phyloP scores from a whole-genome alignment of 257 asterid genomes.

The Ophiorrhiza pumila region DNA sequence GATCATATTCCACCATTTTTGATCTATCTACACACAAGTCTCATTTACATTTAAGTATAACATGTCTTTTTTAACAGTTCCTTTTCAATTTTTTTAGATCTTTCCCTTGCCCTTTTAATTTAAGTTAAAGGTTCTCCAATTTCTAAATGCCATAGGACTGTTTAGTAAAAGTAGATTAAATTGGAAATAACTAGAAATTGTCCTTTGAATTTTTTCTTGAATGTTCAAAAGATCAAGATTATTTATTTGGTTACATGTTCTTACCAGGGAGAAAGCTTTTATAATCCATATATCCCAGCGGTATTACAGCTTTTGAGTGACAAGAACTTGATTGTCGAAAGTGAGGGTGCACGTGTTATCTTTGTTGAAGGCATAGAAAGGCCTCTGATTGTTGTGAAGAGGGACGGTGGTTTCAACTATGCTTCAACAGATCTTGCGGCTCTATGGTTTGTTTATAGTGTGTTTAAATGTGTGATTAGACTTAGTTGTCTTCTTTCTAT shows the following conservation, averaged over 20 bases:
- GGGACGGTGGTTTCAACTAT: conserved; percentile 91
- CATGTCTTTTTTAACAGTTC: too few relatives aligned
- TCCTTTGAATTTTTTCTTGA: neutral
- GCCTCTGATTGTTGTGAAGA: conserved; percentile 91
- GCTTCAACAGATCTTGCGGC: conserved; percentile 96
- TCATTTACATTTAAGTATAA: too few relatives aligned
- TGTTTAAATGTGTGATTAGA: conserved; percentile 3
- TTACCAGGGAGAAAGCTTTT: conserved; percentile 91
- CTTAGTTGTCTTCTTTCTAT: conserved; percentile 1
- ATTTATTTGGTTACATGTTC: conserved; percentile 1
- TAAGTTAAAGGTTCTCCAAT: too few relatives aligned
- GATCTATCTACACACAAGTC: too few relatives aligned
- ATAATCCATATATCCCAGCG: conserved; percentile 74
- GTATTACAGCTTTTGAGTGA: conserved; percentile 52
- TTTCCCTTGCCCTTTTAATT: too few relatives aligned
- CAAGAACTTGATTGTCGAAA: conserved; percentile 72
- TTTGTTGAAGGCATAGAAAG: conserved; percentile 71
- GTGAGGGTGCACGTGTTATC: conserved; percentile 95
- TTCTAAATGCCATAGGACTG: too few relatives aligned
- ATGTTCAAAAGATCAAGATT: neutral
- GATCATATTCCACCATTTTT: too few relatives aligned
- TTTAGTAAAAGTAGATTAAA: too few relatives aligned
- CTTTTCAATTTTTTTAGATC: too few relatives aligned
- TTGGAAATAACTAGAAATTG: neutral
- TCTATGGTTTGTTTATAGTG: conserved; percentile 57